Evolutionary conservation across 257 asterid genomes (phyloP), one percentile per base, ranked within the genome.

Genomic region (Plectranthus barbatus): DNA sequence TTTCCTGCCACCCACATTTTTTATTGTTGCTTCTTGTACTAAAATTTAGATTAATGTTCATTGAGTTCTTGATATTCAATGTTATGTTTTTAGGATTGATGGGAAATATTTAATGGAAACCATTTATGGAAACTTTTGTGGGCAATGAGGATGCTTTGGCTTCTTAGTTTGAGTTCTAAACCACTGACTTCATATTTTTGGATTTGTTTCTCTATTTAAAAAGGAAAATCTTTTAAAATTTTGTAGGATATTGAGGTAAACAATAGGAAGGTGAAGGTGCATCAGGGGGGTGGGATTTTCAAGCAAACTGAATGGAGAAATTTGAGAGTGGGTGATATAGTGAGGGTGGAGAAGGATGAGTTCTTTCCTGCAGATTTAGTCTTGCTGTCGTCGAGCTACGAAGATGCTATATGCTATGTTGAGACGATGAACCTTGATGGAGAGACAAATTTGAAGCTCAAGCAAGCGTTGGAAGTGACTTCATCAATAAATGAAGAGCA

Each of bases 401-500:
- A 89, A 2, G 99, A 89, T 64, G 93, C 85, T 1, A 63, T 89
- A 15, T 86, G 99, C 80, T 89, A 89, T 52, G 99, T 92, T 4
- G 96, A 92, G 85, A 89, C 98, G 17, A 91, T 91, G 98, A 91
- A 88, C 60, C 94, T 91, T 36, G 98, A 88, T 8, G 98, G 98
- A 3, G 98, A 91, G 75, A 91, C 98, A 4, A 91, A 91, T 72
- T 66, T 91, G 76, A 91, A 91, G 74, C 86, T 91, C 60, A 91
- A 84, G 71, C 96, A 91, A 68, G 86, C 87, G 17, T 67, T 84
- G 56, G 98, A 91, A 6, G 82, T 59, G 47, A 88, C 96, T 24
- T 76, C 94, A 46, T 67, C 69, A 14, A 56, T 91, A 39, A 56
- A 64, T 4, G 95, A 75, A 45, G 98, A 86, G 33, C 50, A 60